A percentile compares a stretch with the other conserved stretches of the same genome.
Conservation (phyloP, 1,284 basidiomycete genomes). For the Moniliophthora roreri region DNA sequence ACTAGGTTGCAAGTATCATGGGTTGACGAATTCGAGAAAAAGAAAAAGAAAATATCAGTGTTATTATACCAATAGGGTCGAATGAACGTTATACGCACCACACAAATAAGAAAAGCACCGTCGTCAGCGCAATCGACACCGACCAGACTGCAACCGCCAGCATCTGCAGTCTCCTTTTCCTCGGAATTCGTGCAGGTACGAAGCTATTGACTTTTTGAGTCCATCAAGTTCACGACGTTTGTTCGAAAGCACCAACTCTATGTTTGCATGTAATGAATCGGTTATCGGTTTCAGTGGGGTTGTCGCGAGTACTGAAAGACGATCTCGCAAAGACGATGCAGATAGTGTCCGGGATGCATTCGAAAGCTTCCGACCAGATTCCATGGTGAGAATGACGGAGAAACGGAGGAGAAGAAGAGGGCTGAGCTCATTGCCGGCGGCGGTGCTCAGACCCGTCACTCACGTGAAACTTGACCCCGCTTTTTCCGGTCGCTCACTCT, state of each 20-base stretch:
- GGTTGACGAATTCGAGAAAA: slow-evolving; percentile 6
- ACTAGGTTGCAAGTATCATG: slow-evolving; percentile 40
- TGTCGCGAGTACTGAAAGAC: slow-evolving; percentile 56
- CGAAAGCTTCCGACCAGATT: slow-evolving; percentile 18
- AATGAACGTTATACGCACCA: slow-evolving; percentile 55
- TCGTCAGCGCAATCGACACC: slow-evolving; percentile 70
- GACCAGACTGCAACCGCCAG: slow-evolving; percentile 88
- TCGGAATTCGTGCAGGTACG: slow-evolving; percentile 73
- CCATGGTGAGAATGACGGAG: slow-evolving; percentile 16
- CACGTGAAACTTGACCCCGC: too few relatives aligned
- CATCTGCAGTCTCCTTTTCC: slow-evolving; percentile 81
- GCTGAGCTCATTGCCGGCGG: too few relatives aligned
- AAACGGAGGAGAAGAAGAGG: neutral
- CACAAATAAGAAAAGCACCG: slow-evolving; percentile 74
- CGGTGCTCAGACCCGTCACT: too few relatives aligned
- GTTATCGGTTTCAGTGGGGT: slow-evolving; percentile 58
- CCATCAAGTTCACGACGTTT: neutral
- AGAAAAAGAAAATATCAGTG: slow-evolving; percentile 1
- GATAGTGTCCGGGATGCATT: slow-evolving; percentile 36
- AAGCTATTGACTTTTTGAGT: slow-evolving; percentile 44
- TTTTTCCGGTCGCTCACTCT: too few relatives aligned
- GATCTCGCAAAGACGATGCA: slow-evolving; percentile 52
- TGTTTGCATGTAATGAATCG: slow-evolving; percentile 57
- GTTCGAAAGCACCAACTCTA: slow-evolving; percentile 55
- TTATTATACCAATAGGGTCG: neutral